Evolutionary conservation across 2,329 filamentous ascomycete genomes (phyloP).

Genomic region (Aureobasidium sp.): DNA sequence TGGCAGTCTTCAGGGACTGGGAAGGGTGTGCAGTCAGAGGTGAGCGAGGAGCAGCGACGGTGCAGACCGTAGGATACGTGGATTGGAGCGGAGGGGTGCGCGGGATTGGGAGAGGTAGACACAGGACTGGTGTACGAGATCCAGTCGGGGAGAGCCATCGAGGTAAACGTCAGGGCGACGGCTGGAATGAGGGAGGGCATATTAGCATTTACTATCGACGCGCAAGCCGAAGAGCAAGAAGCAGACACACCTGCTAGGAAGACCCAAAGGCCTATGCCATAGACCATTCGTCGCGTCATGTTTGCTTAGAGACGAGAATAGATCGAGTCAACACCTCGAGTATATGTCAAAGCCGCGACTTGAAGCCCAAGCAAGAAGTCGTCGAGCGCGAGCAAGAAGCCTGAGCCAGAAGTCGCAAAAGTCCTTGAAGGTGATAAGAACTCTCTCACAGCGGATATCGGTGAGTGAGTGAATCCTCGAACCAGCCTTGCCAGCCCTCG

Average conservation of each 20-base stretch:
- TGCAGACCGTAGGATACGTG: conserved; percentile 70
- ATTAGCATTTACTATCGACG: not conserved
- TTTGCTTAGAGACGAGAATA: conserved; percentile 4
- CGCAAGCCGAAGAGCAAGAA: not conserved
- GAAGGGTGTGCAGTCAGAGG: conserved; percentile 56
- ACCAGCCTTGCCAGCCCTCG: not conserved
- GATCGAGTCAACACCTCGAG: not conserved
- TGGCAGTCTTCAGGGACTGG: conserved; percentile 60
- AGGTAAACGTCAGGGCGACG: conserved; percentile 60
- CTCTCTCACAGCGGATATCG: not conserved
- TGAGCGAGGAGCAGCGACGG: conserved; percentile 65
- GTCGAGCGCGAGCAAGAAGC: no score
- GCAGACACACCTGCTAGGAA: conserved; percentile 33
- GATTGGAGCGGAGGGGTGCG: conserved; percentile 35
- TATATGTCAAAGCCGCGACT: not conserved
- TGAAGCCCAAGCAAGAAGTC: not conserved
- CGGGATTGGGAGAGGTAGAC: conserved; percentile 18
- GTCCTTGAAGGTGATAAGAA: not conserved
- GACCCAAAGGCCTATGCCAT: conserved; percentile 39
- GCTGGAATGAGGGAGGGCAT: conserved; percentile 37
- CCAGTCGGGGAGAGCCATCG: conserved; percentile 65
- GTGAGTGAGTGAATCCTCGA: not conserved
- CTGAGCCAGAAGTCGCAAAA: not conserved
- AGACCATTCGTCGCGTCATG: conserved; percentile 43
- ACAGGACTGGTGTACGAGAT: conserved; percentile 40